Base-by-base conservation (phyloP, 2,329 filamentous ascomycete genomes). In the Fusarium aywerte region DNA sequence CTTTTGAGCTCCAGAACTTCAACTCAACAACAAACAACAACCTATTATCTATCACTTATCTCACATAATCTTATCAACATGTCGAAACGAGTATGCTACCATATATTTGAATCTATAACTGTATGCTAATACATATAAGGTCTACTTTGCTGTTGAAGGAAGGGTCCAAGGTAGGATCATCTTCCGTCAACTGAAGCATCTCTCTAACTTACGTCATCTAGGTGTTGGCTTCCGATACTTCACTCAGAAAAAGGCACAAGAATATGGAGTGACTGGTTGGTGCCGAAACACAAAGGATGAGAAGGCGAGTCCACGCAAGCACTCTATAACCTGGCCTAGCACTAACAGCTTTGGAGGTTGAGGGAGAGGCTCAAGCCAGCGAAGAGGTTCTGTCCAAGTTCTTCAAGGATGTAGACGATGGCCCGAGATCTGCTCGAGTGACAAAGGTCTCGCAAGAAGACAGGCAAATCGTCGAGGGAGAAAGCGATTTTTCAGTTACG, bases 291-390 rank as follows among this genome's bases (percentile, higher is more conserved):
- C 85, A 0, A 71, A 80, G 2, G 81, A 85, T 59, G 83, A 84
- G 65, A 88, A 87, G 78, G 87, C 84, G 68, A 20, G 32, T 20
- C 9, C 39, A 69, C 49, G 35, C 15, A 25, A 38, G 12, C 23
- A 29, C 20, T 29, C 2, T 11, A n/a, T n/a, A 33, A 35, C 12
- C 16, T 44, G 35, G 15, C 16, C 15, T 16, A 29, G 16, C 4
- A 40, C 42, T 67, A 27, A 67, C 36, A 21, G 12, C 15, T 16
- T 12, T 51, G 78, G 72, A 97, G 92, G 94, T 98, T 44, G 88
- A 92, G 74, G 95, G 95, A 25, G 94, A 97, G 80, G 93, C 90
- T 7, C 95, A 98, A 76, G 94, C 93, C 29, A 83, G 86, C 3
- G 83, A 89, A 2, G 84, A 87, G 1, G 79, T 84, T 4, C 76